Conservation (phyloP, 805 yeast genomes). For the Cyberlindnera mycetangii region DNA sequence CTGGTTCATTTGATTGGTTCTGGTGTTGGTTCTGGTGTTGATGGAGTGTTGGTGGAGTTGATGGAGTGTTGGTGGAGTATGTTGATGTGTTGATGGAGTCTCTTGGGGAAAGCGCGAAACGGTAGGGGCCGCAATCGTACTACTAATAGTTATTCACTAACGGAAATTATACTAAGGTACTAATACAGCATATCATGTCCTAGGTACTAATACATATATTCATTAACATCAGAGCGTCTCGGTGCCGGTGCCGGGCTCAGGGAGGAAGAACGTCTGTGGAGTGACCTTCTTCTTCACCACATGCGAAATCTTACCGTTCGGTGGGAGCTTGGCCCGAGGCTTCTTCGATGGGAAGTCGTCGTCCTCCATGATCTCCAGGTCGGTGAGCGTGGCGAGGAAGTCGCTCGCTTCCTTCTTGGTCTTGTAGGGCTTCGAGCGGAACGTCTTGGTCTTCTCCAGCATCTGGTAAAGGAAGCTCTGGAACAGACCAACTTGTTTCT, state of each 20-base stretch:
- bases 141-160: not conserved
- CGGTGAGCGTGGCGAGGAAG: conserved; percentile 32
- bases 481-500: conserved; percentile 54
- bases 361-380: conserved; percentile 69
- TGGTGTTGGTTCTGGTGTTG: not conserved
- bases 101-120: too few species aligned
- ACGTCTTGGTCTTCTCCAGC: conserved; percentile 39
- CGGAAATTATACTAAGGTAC: not conserved
- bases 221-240: not conserved
- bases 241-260: conserved; percentile 26
- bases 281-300: conserved; percentile 62
- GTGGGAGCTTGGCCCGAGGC: conserved; percentile 76
- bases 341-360: conserved; percentile 81
- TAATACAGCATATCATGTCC: not conserved
- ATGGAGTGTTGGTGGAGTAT: too few species aligned
- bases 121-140: conserved; percentile 7
- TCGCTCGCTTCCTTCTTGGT: conserved; percentile 26
- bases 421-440: conserved; percentile 37
- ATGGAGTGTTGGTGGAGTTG: not conserved
- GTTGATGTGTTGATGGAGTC: too few species aligned
- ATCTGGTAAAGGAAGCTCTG: conserved; percentile 50
- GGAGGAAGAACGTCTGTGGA: conserved; percentile 51
- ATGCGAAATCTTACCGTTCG: conserved; percentile 74
- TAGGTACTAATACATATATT: too few species aligned
- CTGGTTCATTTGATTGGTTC: not conserved